Base-by-base conservation (phyloP, 2,329 filamentous ascomycete species). In the Cladosporium sp. region DNA sequence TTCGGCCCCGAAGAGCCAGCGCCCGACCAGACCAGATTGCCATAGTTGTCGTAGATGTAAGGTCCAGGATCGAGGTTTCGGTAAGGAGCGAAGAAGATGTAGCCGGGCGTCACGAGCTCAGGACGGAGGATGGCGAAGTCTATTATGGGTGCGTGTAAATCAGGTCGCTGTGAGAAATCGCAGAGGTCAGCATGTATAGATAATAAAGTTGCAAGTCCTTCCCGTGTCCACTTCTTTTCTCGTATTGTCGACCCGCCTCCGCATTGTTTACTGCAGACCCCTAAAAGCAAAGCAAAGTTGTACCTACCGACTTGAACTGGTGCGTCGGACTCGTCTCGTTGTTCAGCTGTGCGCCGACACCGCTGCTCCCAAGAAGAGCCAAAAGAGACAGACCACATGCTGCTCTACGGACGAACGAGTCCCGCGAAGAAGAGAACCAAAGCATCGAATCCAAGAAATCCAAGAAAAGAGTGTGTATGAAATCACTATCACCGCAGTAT, bases 11-110 rank as follows among this genome's bases (percentile, higher is more conserved):
- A 78, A 49, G 74, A 75, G 34, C 82, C 82, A 72, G 80, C 83
- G 39, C 82, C 82, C 34, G 79, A 82, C 79, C 81, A 85, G 46
- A 85, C 77, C 67, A 85, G 74, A 65, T 84, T 78, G 68, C 82
- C 82, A 67, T 76, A 75, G 69, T 81, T 83, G 70, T 84, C 82
- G 69, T 83, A 84, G 26, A 84, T 84, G 69, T 84, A 82, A 10
- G 82, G 80, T 1, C 81, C 82, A 10, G 81, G 78, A 66, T 83
- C 82, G 64, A 79, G 70, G 39, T 80, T 78, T 54, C 82, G 78
- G 68, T 84, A 84, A 0, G 82, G 83, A 18, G 80, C 79, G 53
- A 84, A 73, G 67, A 84, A 84, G 53, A 83, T 81, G 70, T 83
- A 84, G 25, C 83, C 83, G 0, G 82, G 81, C 14, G 76, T 76